A percentile compares a stretch with the other conserved stretches of the same genome.
Evolutionary conservation across 352 stramenopile species (phyloP).

Genomic region (Phytophthora rubi): DNA sequence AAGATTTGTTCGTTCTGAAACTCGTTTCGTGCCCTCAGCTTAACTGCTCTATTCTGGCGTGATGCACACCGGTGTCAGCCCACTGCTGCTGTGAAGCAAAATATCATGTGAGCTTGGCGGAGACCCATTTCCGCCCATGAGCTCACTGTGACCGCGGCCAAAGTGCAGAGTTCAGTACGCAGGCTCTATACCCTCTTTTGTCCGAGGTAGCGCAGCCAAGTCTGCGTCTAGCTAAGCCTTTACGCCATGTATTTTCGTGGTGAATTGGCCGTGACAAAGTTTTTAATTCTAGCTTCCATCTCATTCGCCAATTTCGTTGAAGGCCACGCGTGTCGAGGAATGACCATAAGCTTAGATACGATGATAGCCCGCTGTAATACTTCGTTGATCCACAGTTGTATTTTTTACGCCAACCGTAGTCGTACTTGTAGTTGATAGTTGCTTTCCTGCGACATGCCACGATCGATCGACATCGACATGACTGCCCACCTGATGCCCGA

Average conservation of each 20-base stretch:
- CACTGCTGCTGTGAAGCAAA: not conserved
- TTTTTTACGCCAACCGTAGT: not conserved
- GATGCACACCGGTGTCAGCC: not conserved
- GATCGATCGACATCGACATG: not conserved
- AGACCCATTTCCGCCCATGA: not conserved
- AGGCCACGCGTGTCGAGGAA: not conserved
- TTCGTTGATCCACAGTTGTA: constrained; percentile 2
- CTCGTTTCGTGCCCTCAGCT: not conserved
- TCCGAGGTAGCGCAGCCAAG: not conserved
- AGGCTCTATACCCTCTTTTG: not conserved
- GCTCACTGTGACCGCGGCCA: not conserved
- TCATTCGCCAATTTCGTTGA: not conserved
- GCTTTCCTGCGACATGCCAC: not conserved
- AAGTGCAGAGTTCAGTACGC: not conserved
- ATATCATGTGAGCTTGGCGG: not conserved
- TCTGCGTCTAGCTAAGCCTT: not conserved
- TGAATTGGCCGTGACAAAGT: not conserved
- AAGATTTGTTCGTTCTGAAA: no score
- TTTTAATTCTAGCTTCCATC: not conserved
- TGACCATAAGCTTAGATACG: constrained; percentile 1
- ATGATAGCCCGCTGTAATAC: not conserved
- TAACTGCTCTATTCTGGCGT: not conserved
- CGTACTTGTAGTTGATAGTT: not conserved
- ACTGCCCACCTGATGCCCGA: not conserved
- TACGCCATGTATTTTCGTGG: not conserved